These are phyloP conservation scores for Cerioporus squamosus DNA, from an alignment of 1,284 basidiomycete genomes.

Conservation along the genomic window DNA sequence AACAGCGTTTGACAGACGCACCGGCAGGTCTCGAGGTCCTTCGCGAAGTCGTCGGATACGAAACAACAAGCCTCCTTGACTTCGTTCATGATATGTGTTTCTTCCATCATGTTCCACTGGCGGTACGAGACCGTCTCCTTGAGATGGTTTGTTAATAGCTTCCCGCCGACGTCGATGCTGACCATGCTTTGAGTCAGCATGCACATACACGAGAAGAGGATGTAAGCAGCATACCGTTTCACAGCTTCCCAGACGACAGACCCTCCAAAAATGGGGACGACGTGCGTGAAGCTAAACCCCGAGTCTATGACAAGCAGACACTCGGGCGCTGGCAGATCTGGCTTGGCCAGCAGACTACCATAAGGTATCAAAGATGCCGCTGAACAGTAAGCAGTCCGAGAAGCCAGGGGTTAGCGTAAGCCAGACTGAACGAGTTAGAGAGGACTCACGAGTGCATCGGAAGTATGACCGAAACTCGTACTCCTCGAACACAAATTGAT, in stretches of 20 bases:
- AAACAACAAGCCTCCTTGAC: conserved; percentile 91
- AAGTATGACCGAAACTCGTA: conserved; percentile 90
- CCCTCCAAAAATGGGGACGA: conserved; percentile 85
- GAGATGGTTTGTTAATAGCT: conserved; percentile 92
- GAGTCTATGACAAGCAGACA: conserved; percentile 86
- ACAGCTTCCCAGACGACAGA: conserved; percentile 79
- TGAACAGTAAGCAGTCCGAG: conserved; percentile 35
- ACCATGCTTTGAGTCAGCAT: conserved; percentile 2
- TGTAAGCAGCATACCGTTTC: conserved; percentile 60
- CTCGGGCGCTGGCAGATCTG: conserved; percentile 61
- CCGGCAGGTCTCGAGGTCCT: conserved; percentile 83
- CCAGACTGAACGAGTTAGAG: conserved; percentile 16
- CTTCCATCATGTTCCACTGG: conserved; percentile 98
- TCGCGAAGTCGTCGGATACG: conserved; percentile 75
- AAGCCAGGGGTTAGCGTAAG: conserved; percentile 24
- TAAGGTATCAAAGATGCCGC: conserved; percentile 80
- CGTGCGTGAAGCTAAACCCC: conserved; percentile 92
- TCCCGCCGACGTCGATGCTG: conserved; percentile 93
- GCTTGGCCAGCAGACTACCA: conserved; percentile 62
- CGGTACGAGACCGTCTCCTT: conserved; percentile 93
- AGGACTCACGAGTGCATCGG: conserved; percentile 75
- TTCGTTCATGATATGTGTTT: conserved; percentile 90
- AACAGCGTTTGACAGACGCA: conserved; percentile 43
- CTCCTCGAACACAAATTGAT: conserved; percentile 95
- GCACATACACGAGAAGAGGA: not conserved